Base-by-base conservation (phyloP, 2,329 filamentous ascomycete genomes). In the Phoma sp. region DNA sequence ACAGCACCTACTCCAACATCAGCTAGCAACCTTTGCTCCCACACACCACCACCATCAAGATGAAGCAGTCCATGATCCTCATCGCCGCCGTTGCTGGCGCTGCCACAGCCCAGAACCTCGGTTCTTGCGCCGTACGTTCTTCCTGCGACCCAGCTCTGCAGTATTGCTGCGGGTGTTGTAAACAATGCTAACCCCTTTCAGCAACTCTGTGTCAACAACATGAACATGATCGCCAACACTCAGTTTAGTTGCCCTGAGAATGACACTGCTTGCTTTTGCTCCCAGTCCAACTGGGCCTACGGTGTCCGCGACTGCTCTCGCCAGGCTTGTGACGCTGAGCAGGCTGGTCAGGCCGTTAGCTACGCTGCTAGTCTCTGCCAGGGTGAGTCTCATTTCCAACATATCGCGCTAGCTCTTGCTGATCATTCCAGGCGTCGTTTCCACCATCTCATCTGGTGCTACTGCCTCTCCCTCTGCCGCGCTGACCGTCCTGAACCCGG, bases 251-350 rank as follows among this genome's bases (percentile, higher is more conserved):
- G 79, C 65, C 22, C 59, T 13, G 14, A 53, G 10, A 66, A 67
- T 11, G 77, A 80, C 59, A 57, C 69, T 30, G 50, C 54, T 47
- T 82, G 79, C 73, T 75, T 79, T 55, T 82, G 79, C 73, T 61
- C 55, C n/a, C 71, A 78, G 50, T 55, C 54, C 32, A 66, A 79
- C 71, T 82, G 79, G 59, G 72, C 70, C 52, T 79, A 76, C 52
- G 79, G 79, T 55, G 68, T 82, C 44, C 77, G 78, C 54, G 79
- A 82, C 64, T 82, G 79, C 70, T 70, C 77, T 52, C 74, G 66
- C 51, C 69, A 76, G 61, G 75, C 75, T 30, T 80, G 79, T 60
- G 43, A 54, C 43, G 46, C 51, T 7, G 56, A 52, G 1, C 60
- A 71, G 32, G 67, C 72, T 40, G 58, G 51, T 46, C 42, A 55